Evolutionary conservation across 2,329 filamentous ascomycete species (phyloP), one percentile per base, ranked within the genome.

Genomic region (Exophiala lecanii-corni): DNA sequence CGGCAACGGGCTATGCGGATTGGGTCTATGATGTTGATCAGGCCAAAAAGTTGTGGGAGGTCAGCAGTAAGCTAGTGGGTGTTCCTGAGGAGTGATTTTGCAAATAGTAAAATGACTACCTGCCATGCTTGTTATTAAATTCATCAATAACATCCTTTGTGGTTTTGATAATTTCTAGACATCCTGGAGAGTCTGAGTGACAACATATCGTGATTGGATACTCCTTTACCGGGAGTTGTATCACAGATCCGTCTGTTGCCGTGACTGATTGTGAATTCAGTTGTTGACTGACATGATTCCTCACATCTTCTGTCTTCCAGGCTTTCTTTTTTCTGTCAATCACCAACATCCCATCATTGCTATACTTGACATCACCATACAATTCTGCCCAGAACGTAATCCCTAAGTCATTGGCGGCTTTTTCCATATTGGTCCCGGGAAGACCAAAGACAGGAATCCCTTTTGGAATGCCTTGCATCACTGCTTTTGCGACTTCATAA

Each of bases 291-390:
- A 71, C 64, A 41, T 68, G 66, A 32, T 57, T 62, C 56, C 61
- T 61, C 10, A 70, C 63, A 26, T 70, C 66, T 5, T 61, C 60
- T 0, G 59, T 41, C 17, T 62, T 56, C 64, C 66, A 69, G 1
- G 66, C 60, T 65, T 78, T 76, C 64, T 79, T 79, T 63, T 78
- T 76, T 21, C 76, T 66, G 50, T 77, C 75, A 55, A 78, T 77
- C 2, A 78, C 69, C 28, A 78, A 58, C 43, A 64, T 74, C 9
- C 65, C 67, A 43, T 75, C 69, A 5, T 60, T 59, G 47, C 64
- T 70, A 45, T 77, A 79, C 53, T 77, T 76, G 10, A 78, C 74
- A 60, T 78, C 75, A 1, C 69, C 74, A 53, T 75, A 76, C 23
- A 76, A 49, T 55, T 78, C 75, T 3, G 73, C 74, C 26, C 70